Percentiles rank a stretch among this genome's conserved stretches.
Conservation (phyloP, 2,329 filamentous ascomycete genomes). For the Ceratocystiopsis minuta region DNA sequence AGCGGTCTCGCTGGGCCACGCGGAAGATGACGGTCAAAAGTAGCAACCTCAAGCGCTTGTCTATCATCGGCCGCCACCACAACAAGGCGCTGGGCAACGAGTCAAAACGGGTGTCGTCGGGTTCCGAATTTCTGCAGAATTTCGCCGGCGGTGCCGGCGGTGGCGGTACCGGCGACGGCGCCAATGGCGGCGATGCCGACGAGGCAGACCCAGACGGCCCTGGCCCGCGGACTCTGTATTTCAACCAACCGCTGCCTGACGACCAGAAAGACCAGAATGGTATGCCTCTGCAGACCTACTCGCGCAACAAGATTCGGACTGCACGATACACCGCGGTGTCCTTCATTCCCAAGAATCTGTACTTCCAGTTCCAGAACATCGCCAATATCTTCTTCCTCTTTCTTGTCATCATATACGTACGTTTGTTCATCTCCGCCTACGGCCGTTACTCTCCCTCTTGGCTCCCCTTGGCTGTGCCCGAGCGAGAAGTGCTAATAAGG, state of each 20-base stretch:
- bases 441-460: background rate
- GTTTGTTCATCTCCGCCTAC: conserved; percentile 20
- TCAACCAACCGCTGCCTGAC: conserved; percentile 66
- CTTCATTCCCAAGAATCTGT: conserved; percentile 92
- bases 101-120: conserved; percentile 42
- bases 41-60: conserved; percentile 61
- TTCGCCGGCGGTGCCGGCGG: conserved; percentile 17
- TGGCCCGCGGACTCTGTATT: conserved; percentile 49
- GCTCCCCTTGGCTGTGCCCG: background rate
- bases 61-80: conserved; percentile 61
- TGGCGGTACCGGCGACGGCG: conserved; percentile 18
- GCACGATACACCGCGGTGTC: conserved; percentile 93
- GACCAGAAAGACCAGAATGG: conserved; percentile 68
- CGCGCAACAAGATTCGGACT: conserved; percentile 92
- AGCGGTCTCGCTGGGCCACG: conserved; percentile 91
- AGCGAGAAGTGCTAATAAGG: no score
- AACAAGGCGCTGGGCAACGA: conserved; percentile 45
- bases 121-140: conserved; percentile 15
- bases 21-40: conserved; percentile 62
- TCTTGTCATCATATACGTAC: conserved; percentile 81
- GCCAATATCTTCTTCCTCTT: conserved; percentile 98
- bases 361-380: conserved; percentile 95
- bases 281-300: conserved; percentile 48
- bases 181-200: conserved; percentile 18
- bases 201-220: conserved; percentile 20